Evolutionary conservation across 371 early-diverging fungal species (phyloP).

Genomic region (Hamiltosporidium tvaerminnensis): DNA sequence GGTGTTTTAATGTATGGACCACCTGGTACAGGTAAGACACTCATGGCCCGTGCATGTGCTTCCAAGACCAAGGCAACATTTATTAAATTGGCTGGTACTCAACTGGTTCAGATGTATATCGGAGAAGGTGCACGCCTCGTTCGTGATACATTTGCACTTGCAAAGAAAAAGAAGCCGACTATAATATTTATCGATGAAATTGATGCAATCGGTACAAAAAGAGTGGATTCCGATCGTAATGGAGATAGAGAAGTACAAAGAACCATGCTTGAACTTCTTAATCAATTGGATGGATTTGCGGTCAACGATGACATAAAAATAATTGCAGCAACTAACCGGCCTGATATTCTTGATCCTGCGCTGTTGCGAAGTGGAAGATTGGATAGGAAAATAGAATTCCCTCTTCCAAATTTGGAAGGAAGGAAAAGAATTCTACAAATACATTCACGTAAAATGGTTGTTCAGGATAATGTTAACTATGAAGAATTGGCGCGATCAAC

Average conservation of each 20-base stretch:
- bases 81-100: constrained; percentile 86
- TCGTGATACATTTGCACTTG: constrained; percentile 88
- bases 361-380: constrained; percentile 90
- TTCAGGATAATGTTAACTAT: constrained; percentile 82
- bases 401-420: constrained; percentile 88
- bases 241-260: constrained; percentile 99
- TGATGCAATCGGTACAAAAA: constrained; percentile 96
- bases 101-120: constrained; percentile 96
- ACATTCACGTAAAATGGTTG: constrained; percentile 95
- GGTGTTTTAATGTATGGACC: constrained; percentile 95
- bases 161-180: constrained; percentile 91
- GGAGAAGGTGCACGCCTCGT: constrained; percentile 97
- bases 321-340: constrained; percentile 99
- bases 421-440: constrained; percentile 94
- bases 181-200: constrained; percentile 99
- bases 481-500: constrained; percentile 89
- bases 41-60: constrained; percentile 90
- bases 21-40: constrained; percentile 74
- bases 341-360: constrained; percentile 98
- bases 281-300: constrained; percentile 95
- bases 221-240: constrained; percentile 85
- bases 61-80: constrained; percentile 85
- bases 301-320: constrained; percentile 88
- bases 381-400: constrained; percentile 99
- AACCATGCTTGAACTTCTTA: constrained; percentile 96